Evolutionary conservation across 805 yeast species (phyloP).

Genomic region (Ogataea parapolymorpha): DNA sequence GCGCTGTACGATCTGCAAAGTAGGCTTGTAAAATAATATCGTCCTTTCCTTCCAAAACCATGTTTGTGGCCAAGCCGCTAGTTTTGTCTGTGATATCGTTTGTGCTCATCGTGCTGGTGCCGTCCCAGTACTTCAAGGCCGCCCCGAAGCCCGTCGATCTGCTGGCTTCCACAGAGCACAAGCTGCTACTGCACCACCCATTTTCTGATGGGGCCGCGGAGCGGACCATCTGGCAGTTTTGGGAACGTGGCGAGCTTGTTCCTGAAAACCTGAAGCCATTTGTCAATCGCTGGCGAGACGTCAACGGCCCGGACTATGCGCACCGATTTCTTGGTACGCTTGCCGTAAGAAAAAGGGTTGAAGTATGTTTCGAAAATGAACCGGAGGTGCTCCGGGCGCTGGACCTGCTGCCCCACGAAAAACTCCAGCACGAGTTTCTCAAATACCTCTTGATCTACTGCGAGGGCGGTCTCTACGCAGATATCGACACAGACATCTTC

Average conservation of each 20-base stretch:
- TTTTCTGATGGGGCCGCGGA: background rate
- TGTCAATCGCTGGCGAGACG: slow-evolving; percentile 15
- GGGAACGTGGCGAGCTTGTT: slow-evolving; percentile 3
- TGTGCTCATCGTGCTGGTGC: background rate
- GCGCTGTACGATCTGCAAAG: background rate
- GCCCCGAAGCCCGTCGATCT: background rate
- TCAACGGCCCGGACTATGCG: slow-evolving; percentile 8
- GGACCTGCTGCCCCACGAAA: slow-evolving; percentile 44
- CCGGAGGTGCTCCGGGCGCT: slow-evolving; percentile 49
- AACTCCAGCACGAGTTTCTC: slow-evolving; percentile 47
- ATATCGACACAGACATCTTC: slow-evolving; percentile 47
- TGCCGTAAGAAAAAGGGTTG: background rate
- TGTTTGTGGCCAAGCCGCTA: background rate
- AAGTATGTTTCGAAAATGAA: slow-evolving; percentile 13
- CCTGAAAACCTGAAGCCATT: slow-evolving; percentile 4
- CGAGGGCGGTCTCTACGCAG: slow-evolving; percentile 54
- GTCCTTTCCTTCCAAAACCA: background rate
- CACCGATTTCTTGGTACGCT: slow-evolving; percentile 4
- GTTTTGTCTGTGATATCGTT: background rate
- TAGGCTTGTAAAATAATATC: background rate
- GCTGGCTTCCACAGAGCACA: background rate
- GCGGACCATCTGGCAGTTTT: slow-evolving; percentile 15
- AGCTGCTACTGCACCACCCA: background rate
- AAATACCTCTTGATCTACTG: slow-evolving; percentile 46
- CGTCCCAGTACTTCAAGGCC: background rate